Evolutionary conservation across 2,329 filamentous ascomycete species (phyloP).

Genomic region (Ramularia collo-cygni): DNA sequence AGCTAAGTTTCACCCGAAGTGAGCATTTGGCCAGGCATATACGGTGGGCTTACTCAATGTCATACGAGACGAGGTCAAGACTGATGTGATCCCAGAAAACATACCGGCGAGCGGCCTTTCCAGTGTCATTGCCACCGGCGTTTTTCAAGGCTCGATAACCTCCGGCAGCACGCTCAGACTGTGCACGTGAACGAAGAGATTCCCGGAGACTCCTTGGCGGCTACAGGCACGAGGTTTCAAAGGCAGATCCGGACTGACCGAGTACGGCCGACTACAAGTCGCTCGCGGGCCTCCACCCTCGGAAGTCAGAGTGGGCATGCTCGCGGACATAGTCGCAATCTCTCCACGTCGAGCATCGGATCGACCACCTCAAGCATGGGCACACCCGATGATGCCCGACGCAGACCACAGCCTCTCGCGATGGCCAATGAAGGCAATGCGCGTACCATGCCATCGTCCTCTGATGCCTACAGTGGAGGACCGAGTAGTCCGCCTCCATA

Average conservation of each 20-base stretch:
- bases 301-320: slow-evolving; percentile 58
- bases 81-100: slow-evolving; percentile 59
- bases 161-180: slow-evolving; percentile 93
- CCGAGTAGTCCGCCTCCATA: slow-evolving; percentile 57
- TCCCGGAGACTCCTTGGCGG: slow-evolving; percentile 84
- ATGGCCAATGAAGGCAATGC: slow-evolving; percentile 64
- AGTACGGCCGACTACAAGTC: slow-evolving; percentile 63
- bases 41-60: slow-evolving; percentile 49
- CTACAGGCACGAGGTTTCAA: slow-evolving; percentile 85
- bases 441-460: slow-evolving; percentile 59
- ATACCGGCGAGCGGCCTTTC: slow-evolving; percentile 94
- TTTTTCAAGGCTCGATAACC: slow-evolving; percentile 90
- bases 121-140: slow-evolving; percentile 90
- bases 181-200: slow-evolving; percentile 98
- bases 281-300: slow-evolving; percentile 70
- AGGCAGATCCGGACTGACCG: slow-evolving; percentile 84
- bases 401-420: slow-evolving; percentile 72
- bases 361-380: slow-evolving; percentile 66
- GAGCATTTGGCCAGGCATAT: slow-evolving; percentile 95
- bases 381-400: slow-evolving; percentile 58
- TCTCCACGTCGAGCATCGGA: slow-evolving; percentile 81
- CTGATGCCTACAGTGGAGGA: slow-evolving; percentile 54
- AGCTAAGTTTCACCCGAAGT: slow-evolving; percentile 88
- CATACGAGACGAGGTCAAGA: neutral
- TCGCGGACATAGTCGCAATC: slow-evolving; percentile 73